phyloP scores from a whole-genome alignment of 139 green algal genomes.

The Chlamydomonas sp. region DNA sequence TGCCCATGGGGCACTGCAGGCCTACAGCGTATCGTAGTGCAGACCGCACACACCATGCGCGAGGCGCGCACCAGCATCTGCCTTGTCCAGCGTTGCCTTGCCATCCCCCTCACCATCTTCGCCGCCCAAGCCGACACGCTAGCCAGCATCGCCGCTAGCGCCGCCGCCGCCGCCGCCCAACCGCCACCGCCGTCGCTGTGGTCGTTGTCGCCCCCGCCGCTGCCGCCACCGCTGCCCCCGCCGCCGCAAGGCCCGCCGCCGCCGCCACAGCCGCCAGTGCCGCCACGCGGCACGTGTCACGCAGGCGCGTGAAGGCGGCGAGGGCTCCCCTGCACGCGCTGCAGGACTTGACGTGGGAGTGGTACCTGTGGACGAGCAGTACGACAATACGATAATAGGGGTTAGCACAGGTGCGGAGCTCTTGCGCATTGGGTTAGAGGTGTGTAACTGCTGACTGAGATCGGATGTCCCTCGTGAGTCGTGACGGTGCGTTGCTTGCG shows the following conservation, averaged over 20 bases:
- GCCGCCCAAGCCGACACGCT: neutral
- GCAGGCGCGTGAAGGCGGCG: neutral
- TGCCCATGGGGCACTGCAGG: too few species aligned
- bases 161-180: neutral
- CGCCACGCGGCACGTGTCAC: neutral
- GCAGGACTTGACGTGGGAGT: constrained; percentile 17
- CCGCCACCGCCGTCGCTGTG: neutral
- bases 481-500: too few species aligned
- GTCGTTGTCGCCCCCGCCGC: neutral
- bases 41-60: too few species aligned
- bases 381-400: too few species aligned
- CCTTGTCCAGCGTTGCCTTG: too few species aligned
- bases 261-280: neutral
- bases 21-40: too few species aligned
- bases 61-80: too few species aligned
- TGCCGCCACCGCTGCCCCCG: neutral
- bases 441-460: too few species aligned
- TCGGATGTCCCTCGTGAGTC: too few species aligned
- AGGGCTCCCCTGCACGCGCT: constrained; percentile 23
- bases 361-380: neutral
- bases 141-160: neutral
- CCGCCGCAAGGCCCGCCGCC: constrained; percentile 1
- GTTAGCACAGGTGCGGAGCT: too few species aligned
- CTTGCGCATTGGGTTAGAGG: too few species aligned
- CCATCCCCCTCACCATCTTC: neutral